Evolutionary conservation across 2,329 filamentous ascomycete species (phyloP).

Genomic region (Dactylella cylindrospora): DNA sequence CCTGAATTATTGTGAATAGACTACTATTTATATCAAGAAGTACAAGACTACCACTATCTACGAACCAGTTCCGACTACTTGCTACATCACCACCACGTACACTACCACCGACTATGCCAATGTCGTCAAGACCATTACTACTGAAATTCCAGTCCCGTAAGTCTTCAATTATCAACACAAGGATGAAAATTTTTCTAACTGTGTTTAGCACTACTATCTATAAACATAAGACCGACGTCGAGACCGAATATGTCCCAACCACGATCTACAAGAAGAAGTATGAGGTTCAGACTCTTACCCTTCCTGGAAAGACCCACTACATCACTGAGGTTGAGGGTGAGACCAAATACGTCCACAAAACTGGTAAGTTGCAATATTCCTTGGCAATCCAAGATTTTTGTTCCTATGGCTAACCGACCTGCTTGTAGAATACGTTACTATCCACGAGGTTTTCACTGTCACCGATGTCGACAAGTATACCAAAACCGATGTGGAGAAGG

Average conservation of each 20-base stretch:
- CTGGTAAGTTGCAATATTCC: constrained; percentile 3
- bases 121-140: constrained; percentile 21
- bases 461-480: constrained; percentile 16
- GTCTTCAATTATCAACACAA: background rate
- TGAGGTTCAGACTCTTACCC: constrained; percentile 26
- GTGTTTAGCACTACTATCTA: constrained; percentile 14
- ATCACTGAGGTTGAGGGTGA: constrained; percentile 28
- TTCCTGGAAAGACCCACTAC: constrained; percentile 34
- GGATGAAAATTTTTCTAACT: background rate
- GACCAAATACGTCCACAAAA: constrained; percentile 37
- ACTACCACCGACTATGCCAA: constrained; percentile 27
- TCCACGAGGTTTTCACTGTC: constrained; percentile 19
- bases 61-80: constrained; percentile 23
- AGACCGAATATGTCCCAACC: constrained; percentile 22
- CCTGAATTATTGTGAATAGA: background rate
- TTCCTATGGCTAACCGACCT: background rate
- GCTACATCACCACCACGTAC: constrained; percentile 22
- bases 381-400: background rate
- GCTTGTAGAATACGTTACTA: constrained; percentile 18
- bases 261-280: constrained; percentile 33
- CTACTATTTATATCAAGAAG: constrained; percentile 28
- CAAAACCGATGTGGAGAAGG: constrained; percentile 6
- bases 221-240: constrained; percentile 1
- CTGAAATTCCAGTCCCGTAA: constrained; percentile 22
- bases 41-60: constrained; percentile 30